Evolutionary conservation across 345 rosid species (phyloP), one percentile per base, ranked within the genome.

Genomic region (Streptanthus diversifolius): DNA sequence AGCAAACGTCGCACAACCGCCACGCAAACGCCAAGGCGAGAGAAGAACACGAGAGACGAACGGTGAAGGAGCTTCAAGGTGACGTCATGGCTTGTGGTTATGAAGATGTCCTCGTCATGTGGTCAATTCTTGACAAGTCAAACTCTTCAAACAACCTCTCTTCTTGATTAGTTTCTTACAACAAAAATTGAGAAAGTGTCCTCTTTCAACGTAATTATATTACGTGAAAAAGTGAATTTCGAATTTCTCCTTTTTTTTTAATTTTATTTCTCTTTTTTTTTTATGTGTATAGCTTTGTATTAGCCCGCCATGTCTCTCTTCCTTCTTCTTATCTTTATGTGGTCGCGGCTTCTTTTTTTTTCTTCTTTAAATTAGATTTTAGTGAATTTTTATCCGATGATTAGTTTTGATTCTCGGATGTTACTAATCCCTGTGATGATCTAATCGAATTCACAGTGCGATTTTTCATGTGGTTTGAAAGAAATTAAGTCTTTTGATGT

Each of bases 111-210:
- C 93, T 87, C 45, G 92, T 92, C 68, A 92, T 92, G 98, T 92
- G 96, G 98, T 92, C 98, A 24, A 92, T 92, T 78, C 91, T 92
- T 13, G 98, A 92, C 81, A 90, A 92, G 79, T 85, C 98, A 78
- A 88, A 82, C 80, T 79, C 95, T 69, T 53, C 75, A 45, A 84
- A 80, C 81, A 75, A 78, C 59, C 74, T 87, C 66, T 68, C 85
- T 71, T 81, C 91, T 24, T 80, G 66, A 74, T 74, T 37, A 0
- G 41, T 71, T 71, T 70, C 49, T 36, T 19, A 33, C 62, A 33
- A 21, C 22, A 21, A 36, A 30, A 61, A 13, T 0, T 5, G 24
- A 51, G 43, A 62, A 35, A 27, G 12, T 43, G 0, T 54, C 29
- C 2, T 63, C 29, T 3, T 29, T 22, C 5, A 45, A 59, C 45